Percentiles rank a stretch among this genome's conserved stretches.
These are phyloP conservation scores for Verticillium alfalfae DNA, from an alignment of 2,329 filamentous ascomycete species.

Conservation along the genomic window DNA sequence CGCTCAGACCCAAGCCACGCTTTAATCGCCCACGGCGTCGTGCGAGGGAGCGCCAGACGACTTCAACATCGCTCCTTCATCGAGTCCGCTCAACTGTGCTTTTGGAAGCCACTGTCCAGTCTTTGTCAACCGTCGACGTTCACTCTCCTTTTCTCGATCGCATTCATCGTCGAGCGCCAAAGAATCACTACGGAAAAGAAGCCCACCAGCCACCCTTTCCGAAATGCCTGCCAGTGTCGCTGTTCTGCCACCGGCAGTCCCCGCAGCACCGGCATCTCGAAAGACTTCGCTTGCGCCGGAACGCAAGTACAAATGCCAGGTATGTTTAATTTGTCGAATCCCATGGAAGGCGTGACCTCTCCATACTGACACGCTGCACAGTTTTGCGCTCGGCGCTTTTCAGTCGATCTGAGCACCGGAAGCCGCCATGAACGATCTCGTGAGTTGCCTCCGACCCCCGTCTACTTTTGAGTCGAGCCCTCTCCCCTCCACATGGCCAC, in stretches of 20 bases:
- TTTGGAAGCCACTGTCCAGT: neutral
- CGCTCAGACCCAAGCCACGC: slow-evolving; percentile 32
- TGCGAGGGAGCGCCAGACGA: slow-evolving; percentile 44
- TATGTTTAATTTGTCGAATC: slow-evolving; percentile 48
- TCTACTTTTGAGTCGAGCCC: neutral
- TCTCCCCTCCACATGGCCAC: neutral
- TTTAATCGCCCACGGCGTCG: slow-evolving; percentile 63
- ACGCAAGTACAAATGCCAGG: slow-evolving; percentile 99
- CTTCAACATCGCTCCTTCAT: slow-evolving; percentile 53
- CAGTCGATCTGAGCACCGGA: slow-evolving; percentile 93
- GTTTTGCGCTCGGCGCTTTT: slow-evolving; percentile 74
- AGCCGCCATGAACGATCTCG: slow-evolving; percentile 84
- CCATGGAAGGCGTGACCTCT: neutral
- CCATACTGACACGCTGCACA: neutral
- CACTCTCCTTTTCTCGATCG: neutral
- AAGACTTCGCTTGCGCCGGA: slow-evolving; percentile 77
- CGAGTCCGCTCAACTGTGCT: slow-evolving; percentile 14
- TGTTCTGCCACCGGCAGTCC: slow-evolving; percentile 55
- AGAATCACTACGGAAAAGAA: slow-evolving; percentile 7
- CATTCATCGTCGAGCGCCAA: neutral
- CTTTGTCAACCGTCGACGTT: neutral
- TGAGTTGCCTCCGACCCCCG: neutral
- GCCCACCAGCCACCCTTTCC: slow-evolving; percentile 4
- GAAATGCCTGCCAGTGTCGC: slow-evolving; percentile 68
- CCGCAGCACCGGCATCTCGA: slow-evolving; percentile 66